Conservation (phyloP, 2,329 filamentous ascomycete species). For the Paecilomyces sp. region DNA sequence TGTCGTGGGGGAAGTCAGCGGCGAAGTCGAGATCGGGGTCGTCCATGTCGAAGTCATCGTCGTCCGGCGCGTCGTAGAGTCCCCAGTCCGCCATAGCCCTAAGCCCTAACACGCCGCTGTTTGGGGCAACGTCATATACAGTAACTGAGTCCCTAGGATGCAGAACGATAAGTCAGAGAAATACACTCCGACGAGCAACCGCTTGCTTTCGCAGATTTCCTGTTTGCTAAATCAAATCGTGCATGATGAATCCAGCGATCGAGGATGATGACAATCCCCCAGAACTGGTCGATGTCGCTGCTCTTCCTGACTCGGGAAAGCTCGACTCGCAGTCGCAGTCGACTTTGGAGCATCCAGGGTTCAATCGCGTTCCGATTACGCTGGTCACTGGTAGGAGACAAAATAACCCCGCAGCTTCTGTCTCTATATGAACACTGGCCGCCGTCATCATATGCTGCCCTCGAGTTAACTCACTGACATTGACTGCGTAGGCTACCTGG, state of each 20-base stretch:
- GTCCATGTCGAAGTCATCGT: conserved; percentile 5
- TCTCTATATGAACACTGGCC: not conserved
- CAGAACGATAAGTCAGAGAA: not conserved
- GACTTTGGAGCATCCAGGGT: conserved; percentile 15
- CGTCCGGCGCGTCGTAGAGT: conserved; percentile 5
- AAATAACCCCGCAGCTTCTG: not conserved
- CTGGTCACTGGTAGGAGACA: conserved; percentile 41
- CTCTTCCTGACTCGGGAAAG: conserved; percentile 18
- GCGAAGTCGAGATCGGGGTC: conserved; percentile 1
- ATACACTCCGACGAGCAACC: not conserved
- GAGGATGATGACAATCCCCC: conserved; percentile 40
- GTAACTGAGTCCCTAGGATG: not conserved
- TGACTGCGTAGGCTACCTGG: conserved; percentile 68
- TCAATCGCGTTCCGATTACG: conserved; percentile 42
- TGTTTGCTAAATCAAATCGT: not conserved
- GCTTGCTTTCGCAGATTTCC: not conserved
- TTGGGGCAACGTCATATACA: conserved; percentile 14
- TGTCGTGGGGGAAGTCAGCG: conserved; percentile 30
- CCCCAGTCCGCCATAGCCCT: conserved; percentile 18
- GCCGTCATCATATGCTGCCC: not conserved
- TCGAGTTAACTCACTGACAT: conserved; percentile 5
- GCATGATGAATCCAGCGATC: conserved; percentile 13
- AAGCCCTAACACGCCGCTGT: conserved; percentile 5
- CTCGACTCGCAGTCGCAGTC: conserved; percentile 17
- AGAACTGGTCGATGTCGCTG: conserved; percentile 34